Base-by-base conservation (phyloP, 805 yeast genomes). In the Pichia deserticola region DNA sequence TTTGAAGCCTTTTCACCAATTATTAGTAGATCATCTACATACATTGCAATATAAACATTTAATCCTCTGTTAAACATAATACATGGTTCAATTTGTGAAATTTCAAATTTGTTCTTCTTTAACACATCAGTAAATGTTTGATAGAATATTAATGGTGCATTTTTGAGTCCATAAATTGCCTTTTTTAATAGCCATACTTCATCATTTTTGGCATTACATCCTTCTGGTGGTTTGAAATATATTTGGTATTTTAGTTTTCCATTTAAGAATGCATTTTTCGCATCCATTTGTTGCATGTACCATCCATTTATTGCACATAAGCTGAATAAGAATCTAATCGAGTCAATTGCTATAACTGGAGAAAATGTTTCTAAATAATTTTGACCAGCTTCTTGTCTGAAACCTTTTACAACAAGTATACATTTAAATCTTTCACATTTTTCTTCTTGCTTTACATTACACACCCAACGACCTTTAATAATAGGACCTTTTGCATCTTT, bases 261-360 rank as follows among this genome's bases (percentile, higher is more conserved):
- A 30, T 48, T 47, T 3, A 49, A 29, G 28, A 53, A 51, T 13
- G 48, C 54, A 40, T 40, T 51, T 11, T 53, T 48, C 5, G 50
- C 51, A 46, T 53, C 56, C 20, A 43, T n/a, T 33, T 51, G 54
- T 12, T 11, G n/a, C 4, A 48, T 30, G 1, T 15, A 4, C 43
- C 45, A 51, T 5, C 39, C 28, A 6, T 45, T 47, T 3, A 34
- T 32, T 8, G 32, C 38, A 7, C 39, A 7, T 2, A 47, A 5
- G 15, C 46, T 28, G 4, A 48, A 28, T 3, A 48, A 1, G 4
- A 47, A 37, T 40, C 54, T 45, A 1, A 48, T 7, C 2, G 49
- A 34, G 10, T 53, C 45, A 40, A 34, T 40, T n/a, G 27, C 39
- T 1, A 40, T 42, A 6, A 51, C 48, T 5, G 53, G 53, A 7